phyloP scores from a whole-genome alignment of 306 rosid species.

The Hippophae gyantsensis region DNA sequence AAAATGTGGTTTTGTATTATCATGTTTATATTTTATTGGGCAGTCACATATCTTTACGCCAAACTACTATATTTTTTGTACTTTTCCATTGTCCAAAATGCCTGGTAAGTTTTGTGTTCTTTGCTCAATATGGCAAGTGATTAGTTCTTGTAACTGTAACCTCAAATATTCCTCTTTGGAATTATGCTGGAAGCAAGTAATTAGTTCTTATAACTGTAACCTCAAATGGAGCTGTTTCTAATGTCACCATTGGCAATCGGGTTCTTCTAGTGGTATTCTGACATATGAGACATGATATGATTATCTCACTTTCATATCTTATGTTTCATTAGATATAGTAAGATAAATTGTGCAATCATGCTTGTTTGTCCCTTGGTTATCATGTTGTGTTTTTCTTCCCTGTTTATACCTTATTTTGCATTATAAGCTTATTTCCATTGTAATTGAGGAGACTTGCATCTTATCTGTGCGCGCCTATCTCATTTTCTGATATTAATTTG shows the following conservation, averaged over 20 bases:
- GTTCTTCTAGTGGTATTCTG: constrained; percentile 57
- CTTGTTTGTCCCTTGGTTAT: too few relatives aligned
- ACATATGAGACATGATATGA: constrained; percentile 62
- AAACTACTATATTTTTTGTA: constrained; percentile 92
- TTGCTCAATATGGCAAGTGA: background rate
- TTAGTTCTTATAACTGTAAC: background rate
- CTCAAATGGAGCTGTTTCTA: constrained; percentile 74
- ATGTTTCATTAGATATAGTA: background rate
- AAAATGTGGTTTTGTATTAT: background rate
- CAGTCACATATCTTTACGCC: constrained; percentile 90
- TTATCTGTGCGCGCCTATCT: too few relatives aligned
- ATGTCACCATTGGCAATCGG: constrained; percentile 62
- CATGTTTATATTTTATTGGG: constrained; percentile 15
- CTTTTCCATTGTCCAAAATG: constrained; percentile 74
- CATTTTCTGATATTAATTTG: background rate
- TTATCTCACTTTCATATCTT: background rate
- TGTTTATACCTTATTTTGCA: too few relatives aligned
- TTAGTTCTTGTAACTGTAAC: background rate
- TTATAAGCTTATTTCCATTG: too few relatives aligned
- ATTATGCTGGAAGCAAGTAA: too few relatives aligned
- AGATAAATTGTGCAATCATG: background rate
- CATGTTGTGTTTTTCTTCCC: too few relatives aligned
- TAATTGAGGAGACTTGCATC: too few relatives aligned
- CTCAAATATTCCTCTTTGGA: too few relatives aligned
- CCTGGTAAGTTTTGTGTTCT: constrained; percentile 52